These are phyloP conservation scores for Ceratocystis harringtonii DNA, from an alignment of 2,329 filamentous ascomycete genomes.

Conservation along the genomic window DNA sequence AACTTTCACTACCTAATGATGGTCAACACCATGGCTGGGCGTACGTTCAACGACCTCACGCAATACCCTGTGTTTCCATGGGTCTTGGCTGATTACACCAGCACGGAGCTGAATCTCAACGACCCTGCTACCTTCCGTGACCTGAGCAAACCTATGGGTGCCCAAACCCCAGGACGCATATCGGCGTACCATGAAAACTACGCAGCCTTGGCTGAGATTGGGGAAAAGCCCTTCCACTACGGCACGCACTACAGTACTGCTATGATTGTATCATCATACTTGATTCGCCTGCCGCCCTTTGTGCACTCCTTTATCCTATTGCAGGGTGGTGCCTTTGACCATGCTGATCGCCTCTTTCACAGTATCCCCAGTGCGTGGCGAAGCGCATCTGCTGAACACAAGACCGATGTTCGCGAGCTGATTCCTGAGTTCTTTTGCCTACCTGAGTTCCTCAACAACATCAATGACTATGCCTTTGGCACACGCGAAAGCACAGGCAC, in stretches of 20 bases:
- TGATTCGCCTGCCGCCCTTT: slow-evolving; percentile 89
- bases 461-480: slow-evolving; percentile 91
- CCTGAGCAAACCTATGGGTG: slow-evolving; percentile 90
- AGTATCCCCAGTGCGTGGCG: slow-evolving; percentile 84
- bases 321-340: slow-evolving; percentile 92
- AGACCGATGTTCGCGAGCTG: slow-evolving; percentile 85
- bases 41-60: slow-evolving; percentile 94
- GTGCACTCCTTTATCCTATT: slow-evolving; percentile 89
- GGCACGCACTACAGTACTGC: slow-evolving; percentile 97
- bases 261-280: slow-evolving; percentile 94
- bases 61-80: slow-evolving; percentile 98
- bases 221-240: slow-evolving; percentile 87
- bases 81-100: slow-evolving; percentile 91
- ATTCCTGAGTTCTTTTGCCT: slow-evolving; percentile 97
- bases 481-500: slow-evolving; percentile 64
- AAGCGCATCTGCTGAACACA: slow-evolving; percentile 76
- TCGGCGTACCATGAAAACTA: slow-evolving; percentile 72
- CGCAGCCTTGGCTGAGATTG: slow-evolving; percentile 78
- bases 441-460: slow-evolving; percentile 85
- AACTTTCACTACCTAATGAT: slow-evolving; percentile 99
- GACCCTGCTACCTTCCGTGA: slow-evolving; percentile 80
- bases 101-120: slow-evolving; percentile 74
- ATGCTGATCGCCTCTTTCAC: slow-evolving; percentile 88
- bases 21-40: slow-evolving; percentile 89
- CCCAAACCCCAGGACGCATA: slow-evolving; percentile 63